Conservation (phyloP, 305 asterid genomes). For the Nicotiana rustica region DNA sequence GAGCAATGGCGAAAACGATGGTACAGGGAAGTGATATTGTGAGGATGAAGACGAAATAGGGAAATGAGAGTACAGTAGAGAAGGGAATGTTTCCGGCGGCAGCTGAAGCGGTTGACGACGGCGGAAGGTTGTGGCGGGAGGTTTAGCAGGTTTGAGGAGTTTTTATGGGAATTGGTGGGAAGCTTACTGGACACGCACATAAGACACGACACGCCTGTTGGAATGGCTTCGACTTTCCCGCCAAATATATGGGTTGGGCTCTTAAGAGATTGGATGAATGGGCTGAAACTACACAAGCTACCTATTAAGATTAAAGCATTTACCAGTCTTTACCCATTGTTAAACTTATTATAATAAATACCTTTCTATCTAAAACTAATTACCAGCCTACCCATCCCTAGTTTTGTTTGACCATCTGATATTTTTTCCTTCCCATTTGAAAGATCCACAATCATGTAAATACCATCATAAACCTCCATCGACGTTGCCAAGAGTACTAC, state of each 20-base stretch:
- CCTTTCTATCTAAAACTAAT: too few species aligned
- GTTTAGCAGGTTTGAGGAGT: background rate
- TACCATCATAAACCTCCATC: too few species aligned
- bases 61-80: background rate
- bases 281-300: too few species aligned
- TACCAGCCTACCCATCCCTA: too few species aligned
- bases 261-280: background rate
- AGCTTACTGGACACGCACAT: conserved; percentile 42
- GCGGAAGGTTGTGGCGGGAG: conserved; percentile 12
- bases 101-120: background rate
- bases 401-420: too few species aligned
- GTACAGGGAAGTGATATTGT: background rate
- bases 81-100: background rate
- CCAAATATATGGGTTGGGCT: conserved; percentile 39
- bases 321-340: too few species aligned
- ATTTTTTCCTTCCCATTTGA: too few species aligned
- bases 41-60: background rate
- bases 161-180: conserved; percentile 13
- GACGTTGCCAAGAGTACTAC: too few species aligned
- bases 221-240: conserved; percentile 45
- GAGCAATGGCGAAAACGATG: background rate
- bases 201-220: conserved; percentile 39
- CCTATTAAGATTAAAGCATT: too few species aligned
- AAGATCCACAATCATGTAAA: too few species aligned
- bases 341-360: too few species aligned